phyloP scores from a whole-genome alignment of 2,329 filamentous ascomycete species.

The Aspergillus sp. region DNA sequence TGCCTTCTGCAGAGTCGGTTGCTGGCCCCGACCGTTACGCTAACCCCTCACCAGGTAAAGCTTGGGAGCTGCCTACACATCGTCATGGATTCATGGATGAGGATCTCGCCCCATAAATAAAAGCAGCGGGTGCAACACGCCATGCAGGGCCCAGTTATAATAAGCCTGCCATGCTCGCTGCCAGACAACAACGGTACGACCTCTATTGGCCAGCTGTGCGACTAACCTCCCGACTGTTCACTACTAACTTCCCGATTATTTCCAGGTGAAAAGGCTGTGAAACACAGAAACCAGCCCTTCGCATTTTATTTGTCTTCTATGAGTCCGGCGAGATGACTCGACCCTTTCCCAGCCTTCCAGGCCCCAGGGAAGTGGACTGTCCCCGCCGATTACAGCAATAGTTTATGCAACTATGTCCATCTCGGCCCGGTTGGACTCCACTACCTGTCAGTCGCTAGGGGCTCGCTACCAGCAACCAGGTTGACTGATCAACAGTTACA shows the following conservation, averaged over 20 bases:
- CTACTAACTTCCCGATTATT: no score
- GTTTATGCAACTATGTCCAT: background rate
- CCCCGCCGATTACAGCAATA: background rate
- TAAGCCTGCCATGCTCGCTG: no score
- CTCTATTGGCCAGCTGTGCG: background rate
- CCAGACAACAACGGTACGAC: no score
- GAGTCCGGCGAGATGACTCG: background rate
- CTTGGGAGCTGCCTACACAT: background rate
- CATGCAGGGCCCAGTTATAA: no score
- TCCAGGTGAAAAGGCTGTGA: background rate
- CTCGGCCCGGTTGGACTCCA: background rate
- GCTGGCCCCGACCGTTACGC: background rate
- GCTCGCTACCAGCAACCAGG: background rate
- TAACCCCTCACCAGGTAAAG: background rate
- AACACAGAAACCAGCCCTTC: background rate
- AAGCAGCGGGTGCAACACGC: background rate
- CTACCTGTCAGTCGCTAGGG: background rate
- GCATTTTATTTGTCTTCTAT: background rate
- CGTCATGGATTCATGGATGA: background rate
- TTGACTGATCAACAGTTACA: background rate
- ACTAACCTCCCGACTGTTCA: background rate
- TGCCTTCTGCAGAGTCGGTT: no score
- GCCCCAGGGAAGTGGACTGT: background rate
- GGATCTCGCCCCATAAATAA: background rate
- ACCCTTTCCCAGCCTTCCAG: background rate